Conservation (phyloP, 768 basidiomycete genomes). For the Lentinula guzmanii region DNA sequence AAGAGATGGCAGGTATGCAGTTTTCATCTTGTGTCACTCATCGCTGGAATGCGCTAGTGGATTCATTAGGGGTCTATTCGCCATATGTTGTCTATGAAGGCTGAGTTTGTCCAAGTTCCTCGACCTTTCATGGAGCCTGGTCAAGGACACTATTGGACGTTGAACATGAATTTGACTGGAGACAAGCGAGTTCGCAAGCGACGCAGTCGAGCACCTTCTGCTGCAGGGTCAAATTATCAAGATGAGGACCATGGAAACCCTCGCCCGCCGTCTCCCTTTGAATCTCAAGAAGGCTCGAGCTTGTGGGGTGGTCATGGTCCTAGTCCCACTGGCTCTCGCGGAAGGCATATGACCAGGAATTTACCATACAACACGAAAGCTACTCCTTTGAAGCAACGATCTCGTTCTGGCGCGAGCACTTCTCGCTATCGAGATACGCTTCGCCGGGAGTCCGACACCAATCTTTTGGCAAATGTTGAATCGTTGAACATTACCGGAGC, state of each 20-base stretch:
- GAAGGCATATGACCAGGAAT: neutral
- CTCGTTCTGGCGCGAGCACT: neutral
- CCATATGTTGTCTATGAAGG: slow-evolving; percentile 12
- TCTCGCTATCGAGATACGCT: neutral
- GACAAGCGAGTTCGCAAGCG: slow-evolving; percentile 38
- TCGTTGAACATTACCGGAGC: neutral
- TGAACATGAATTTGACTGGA: slow-evolving; percentile 37
- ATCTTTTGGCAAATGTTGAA: neutral
- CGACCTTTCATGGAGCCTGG: slow-evolving; percentile 51
- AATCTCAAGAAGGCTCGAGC: neutral
- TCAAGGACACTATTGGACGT: slow-evolving; percentile 45
- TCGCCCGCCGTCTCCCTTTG: neutral
- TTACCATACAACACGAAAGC: neutral
- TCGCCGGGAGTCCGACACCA: neutral
- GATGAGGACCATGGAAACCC: neutral
- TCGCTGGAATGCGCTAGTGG: neutral
- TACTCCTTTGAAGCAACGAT: neutral
- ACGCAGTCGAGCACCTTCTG: slow-evolving; percentile 9
- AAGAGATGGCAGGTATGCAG: slow-evolving; percentile 52
- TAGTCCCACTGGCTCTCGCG: too few species aligned
- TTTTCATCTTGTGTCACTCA: neutral
- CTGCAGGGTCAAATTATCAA: neutral
- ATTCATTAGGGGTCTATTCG: neutral
- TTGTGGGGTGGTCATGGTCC: neutral
- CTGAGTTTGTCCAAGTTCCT: slow-evolving; percentile 36